Evolutionary conservation across 306 rosid species (phyloP), one percentile per base, ranked within the genome.

Genomic region (Prunus fruticosa): DNA sequence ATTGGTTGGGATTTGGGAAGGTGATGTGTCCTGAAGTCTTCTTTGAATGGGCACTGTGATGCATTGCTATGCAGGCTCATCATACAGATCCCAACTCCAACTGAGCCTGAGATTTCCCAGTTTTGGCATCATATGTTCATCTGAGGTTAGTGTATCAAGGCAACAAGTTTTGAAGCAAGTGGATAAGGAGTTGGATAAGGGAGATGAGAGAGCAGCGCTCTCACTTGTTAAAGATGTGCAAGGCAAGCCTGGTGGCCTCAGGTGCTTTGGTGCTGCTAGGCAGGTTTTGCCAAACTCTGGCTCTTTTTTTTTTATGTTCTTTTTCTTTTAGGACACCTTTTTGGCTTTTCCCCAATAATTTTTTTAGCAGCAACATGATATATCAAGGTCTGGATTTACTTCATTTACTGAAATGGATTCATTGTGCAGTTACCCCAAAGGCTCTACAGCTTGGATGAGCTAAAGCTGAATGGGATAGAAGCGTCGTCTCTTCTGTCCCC

Each of bases 361-460:
- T 52, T 52, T 52, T 18, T 52, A 13, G 14, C 61, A 7, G 25
- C 52, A 47, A 47, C 0, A 47, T 47, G 52, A 47, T 10, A 47
- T 47, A 0, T 47, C 16, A 47, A 47, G 52, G 15, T 47, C 14
- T 47, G 61, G 61, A 19, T 54, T 54, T 54, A 9, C 61, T n/a
- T 54, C 27, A 54, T 19, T 19, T 6, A 3, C 11, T 23, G 64
- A 60, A 38, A 60, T 60, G 64, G 64, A 60, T 4, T 18, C 30
- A 58, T 62, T 50, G 41, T 80, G 76, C 80, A 95, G 97, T 88
- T 92, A 68, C 97, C 98, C 58, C 97, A 92, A 74, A 92, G 98
- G 83, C 96, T 95, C 27, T 95, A 95, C 85, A 82, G 93, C 51
- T 89, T 95, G 88, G 97, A 92, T 69, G 98, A 95, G 83, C 84